Evolutionary conservation across 2,329 filamentous ascomycete species (phyloP).

Genomic region (Gyromitra esculenta): DNA sequence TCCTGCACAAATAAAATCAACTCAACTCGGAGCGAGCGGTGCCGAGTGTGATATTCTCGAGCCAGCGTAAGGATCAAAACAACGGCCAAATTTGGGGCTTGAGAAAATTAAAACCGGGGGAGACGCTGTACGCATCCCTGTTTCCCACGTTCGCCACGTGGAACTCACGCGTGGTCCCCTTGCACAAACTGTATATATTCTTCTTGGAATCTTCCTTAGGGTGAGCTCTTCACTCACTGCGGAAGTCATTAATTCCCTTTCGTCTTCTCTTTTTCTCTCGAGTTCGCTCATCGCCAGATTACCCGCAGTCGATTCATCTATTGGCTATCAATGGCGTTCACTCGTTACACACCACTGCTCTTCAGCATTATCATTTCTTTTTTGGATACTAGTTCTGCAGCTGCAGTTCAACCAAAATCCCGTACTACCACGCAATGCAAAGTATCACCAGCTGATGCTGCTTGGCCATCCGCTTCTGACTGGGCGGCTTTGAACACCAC

Average conservation of each 20-base stretch:
- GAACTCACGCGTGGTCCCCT: conserved; percentile 20
- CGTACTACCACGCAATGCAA: conserved; percentile 22
- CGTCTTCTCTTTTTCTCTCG: not conserved
- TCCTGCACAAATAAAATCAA: not conserved
- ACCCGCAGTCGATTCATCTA: conserved; percentile 6
- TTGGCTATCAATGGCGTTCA: conserved; percentile 17
- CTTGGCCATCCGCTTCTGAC: conserved; percentile 65
- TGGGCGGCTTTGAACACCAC: conserved; percentile 67
- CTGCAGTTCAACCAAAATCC: conserved; percentile 9
- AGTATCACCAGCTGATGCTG: conserved; percentile 22
- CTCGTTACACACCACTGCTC: conserved; percentile 33
- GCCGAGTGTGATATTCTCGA: not conserved
- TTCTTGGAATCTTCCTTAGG: conserved; percentile 15
- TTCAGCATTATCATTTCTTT: conserved; percentile 19
- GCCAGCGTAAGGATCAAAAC: not conserved
- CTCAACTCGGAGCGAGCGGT: conserved; percentile 15
- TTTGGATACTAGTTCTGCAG: conserved; percentile 21
- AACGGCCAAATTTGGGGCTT: not conserved
- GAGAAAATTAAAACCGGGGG: not conserved
- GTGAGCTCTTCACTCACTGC: conserved; percentile 30
- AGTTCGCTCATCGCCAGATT: not conserved
- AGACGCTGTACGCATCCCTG: conserved; percentile 15
- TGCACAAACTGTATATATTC: conserved; percentile 34
- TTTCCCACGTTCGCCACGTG: conserved; percentile 6
- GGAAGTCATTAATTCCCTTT: conserved; percentile 1